These are phyloP conservation scores for Boletus subcaerulescens DNA, from an alignment of 768 basidiomycete species.

Conservation along the genomic window DNA sequence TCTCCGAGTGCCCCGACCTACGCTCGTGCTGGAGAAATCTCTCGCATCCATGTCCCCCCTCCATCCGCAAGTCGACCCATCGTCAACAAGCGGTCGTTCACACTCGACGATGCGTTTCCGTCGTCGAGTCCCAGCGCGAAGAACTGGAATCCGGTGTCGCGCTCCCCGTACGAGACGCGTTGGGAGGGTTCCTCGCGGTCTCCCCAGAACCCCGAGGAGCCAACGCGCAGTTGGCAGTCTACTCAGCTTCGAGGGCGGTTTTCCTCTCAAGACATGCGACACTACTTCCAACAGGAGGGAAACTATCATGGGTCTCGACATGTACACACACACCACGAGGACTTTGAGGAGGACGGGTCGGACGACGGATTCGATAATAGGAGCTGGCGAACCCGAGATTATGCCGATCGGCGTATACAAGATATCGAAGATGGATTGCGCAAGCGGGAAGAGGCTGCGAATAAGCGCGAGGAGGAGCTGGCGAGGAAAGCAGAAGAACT, in stretches of 20 bases:
- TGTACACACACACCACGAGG: slow-evolving; percentile 30
- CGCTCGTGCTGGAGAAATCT: slow-evolving; percentile 6
- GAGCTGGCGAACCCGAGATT: slow-evolving; percentile 30
- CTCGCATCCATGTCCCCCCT: slow-evolving; percentile 20
- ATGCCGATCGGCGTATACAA: slow-evolving; percentile 31
- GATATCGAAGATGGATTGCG: slow-evolving; percentile 32
- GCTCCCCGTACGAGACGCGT: slow-evolving; percentile 28
- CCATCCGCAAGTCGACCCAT: slow-evolving; percentile 34
- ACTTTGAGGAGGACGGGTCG: slow-evolving; percentile 28
- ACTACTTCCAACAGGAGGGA: slow-evolving; percentile 23
- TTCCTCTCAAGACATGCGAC: slow-evolving; percentile 32
- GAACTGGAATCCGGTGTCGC: slow-evolving; percentile 20
- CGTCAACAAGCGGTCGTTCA: slow-evolving; percentile 27
- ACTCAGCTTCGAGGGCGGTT: slow-evolving; percentile 23
- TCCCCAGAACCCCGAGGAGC: slow-evolving; percentile 30
- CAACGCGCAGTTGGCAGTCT: slow-evolving; percentile 30
- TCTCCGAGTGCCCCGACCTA: slow-evolving; percentile 18
- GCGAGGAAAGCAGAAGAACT: slow-evolving; percentile 38
- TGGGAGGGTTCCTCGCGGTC: slow-evolving; percentile 30
- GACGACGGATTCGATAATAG: slow-evolving; percentile 33
- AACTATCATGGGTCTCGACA: slow-evolving; percentile 9
- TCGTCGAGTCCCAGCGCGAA: slow-evolving; percentile 20
- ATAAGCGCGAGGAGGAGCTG: slow-evolving; percentile 32
- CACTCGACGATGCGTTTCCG: slow-evolving; percentile 23
- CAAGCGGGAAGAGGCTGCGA: slow-evolving; percentile 35